Base-by-base conservation (phyloP, 345 rosid species). In the Bruguiera parviflora region DNA sequence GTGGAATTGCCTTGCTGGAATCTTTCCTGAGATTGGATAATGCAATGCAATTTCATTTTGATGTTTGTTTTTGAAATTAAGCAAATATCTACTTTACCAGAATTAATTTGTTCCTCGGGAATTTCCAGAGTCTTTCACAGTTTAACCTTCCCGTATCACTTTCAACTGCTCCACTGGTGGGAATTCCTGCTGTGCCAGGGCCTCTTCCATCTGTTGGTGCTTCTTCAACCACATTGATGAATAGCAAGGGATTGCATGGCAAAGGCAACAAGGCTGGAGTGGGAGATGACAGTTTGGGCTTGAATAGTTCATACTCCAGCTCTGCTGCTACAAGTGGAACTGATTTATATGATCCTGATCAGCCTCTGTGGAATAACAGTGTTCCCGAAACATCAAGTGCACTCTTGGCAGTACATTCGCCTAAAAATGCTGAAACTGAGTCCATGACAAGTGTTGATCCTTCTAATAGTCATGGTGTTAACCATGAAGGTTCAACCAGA, bases 331-430 rank as follows among this genome's bases (percentile, higher is more conserved):
- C 77, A 64, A 81, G 68, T 74, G 93, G 86, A 70, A 84, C 89
- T 55, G 99, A 95, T 80, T 76, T 90, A 61, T 95, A 95, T 78
- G 99, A 95, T 83, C 99, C 99, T 73, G 99, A 95, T 82, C 98
- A 95, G 76, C 99, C 98, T 57, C 70, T 95, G 71, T 95, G 98
- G 99, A 95, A 87, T 81, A 79, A 79, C 66, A 80, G 72, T 81
- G 85, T 81, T 75, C 92, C 83, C 64, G 96, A 86, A 82, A 80
- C 88, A 65, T 84, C 96, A 20, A 72, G 79, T 78, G 70, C 86
- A 52, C 78, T 80, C 39, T 55, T 84, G 65, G 79, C 84, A 22
- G 68, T 77, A 60, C 87, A 76, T 73, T 83, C 92, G 71, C 81
- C 87, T 58, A 84, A 77, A 58, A 67, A 69, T 65, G 88, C 81